Conservation (phyloP, 83 land plant genomes). For the Thuja plicata region DNA sequence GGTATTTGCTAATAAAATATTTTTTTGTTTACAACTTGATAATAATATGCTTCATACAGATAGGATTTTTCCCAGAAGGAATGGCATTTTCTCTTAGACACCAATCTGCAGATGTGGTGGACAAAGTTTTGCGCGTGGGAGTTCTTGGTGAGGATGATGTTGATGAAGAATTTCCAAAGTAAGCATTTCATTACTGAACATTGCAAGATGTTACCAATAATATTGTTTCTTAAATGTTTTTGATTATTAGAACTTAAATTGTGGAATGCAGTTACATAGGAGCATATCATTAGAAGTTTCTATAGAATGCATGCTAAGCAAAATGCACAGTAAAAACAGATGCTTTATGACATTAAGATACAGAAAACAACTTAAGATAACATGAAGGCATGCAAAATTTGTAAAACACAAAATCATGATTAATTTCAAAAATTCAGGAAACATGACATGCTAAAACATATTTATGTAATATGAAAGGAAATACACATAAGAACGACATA, state of each 20-base stretch:
- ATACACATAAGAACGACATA: not conserved
- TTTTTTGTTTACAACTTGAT: not conserved
- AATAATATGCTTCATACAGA: slow-evolving; percentile 19
- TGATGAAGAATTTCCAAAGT: slow-evolving; percentile 87
- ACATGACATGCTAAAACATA: not conserved
- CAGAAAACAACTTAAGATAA: not conserved
- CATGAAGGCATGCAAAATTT: not conserved
- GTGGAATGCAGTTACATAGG: not conserved
- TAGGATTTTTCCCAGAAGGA: slow-evolving; percentile 70
- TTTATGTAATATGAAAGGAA: not conserved
- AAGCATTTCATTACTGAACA: slow-evolving; percentile 7
- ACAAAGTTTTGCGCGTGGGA: slow-evolving; percentile 79
- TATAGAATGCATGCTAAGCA: not conserved
- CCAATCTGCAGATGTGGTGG: slow-evolving; percentile 93
- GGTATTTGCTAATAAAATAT: not conserved
- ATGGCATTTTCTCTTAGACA: slow-evolving; percentile 77
- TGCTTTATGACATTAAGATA: not conserved
- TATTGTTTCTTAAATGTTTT: not conserved
- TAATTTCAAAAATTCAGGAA: not conserved
- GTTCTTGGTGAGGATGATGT: slow-evolving; percentile 89
- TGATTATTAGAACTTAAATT: not conserved
- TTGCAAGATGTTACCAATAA: not conserved
- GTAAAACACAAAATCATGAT: not conserved
- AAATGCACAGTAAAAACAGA: not conserved
- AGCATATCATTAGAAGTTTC: not conserved